Evolutionary conservation across 345 rosid genomes (phyloP).

Genomic region (Pistacia integerrima): DNA sequence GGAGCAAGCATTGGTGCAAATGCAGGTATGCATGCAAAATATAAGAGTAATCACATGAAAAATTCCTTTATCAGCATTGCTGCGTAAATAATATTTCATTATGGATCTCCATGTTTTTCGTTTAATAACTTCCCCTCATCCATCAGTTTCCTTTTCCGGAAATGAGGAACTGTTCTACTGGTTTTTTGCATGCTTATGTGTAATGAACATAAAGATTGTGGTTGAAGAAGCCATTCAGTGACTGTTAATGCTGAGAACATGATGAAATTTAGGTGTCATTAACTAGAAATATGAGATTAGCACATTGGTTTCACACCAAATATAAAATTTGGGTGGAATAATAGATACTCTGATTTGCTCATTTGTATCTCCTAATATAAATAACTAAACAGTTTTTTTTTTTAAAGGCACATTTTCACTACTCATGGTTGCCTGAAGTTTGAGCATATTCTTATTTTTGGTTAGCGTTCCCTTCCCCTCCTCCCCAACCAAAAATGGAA

Average conservation of each 20-base stretch:
- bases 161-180: slow-evolving; percentile 2
- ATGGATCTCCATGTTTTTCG: neutral
- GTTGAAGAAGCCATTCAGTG: neutral
- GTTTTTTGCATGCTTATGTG: neutral
- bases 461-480: neutral
- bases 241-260: neutral
- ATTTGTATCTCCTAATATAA: neutral
- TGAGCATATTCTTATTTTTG: neutral
- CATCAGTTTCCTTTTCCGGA: neutral
- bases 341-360: neutral
- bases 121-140: neutral
- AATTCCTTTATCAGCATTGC: neutral
- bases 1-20: slow-evolving; percentile 37
- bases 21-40: slow-evolving; percentile 36
- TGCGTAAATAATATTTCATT: neutral
- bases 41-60: neutral
- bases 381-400: neutral
- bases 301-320: neutral
- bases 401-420: neutral
- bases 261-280: neutral
- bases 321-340: neutral
- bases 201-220: neutral
- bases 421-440: neutral
- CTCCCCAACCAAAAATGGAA: neutral
- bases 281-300: neutral